Evolutionary conservation across 164 flowering plant species (phyloP), one percentile per base, ranked within the genome.

Genomic region (Aristolochia californica): DNA sequence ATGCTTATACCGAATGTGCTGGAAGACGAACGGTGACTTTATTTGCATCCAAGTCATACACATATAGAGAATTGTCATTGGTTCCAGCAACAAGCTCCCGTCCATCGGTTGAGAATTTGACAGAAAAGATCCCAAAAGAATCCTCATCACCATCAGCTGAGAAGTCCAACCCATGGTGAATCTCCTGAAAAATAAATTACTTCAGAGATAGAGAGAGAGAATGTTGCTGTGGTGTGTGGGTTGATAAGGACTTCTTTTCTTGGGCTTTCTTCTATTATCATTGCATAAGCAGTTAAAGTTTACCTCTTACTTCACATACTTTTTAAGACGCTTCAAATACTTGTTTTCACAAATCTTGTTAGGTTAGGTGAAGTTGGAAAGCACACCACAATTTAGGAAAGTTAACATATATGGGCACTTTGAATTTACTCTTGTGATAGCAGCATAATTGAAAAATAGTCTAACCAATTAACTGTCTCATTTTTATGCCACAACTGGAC

Each of bases 31-130:
- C 80, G 30, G 87, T 70, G 48, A 77, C 72, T 70, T 73, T 84
- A 69, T 79, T 79, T 55, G 83, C 70, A 60, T 71, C 78, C 53
- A 91, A 87, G 70, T 91, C 96, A 71, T 84, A 88, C 60, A 88
- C 85, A 75, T 82, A 86, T 65, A 91, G 84, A 8, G 86, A 74
- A 24, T 78, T 66, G 59, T 82, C 86, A 64, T 68, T 83, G 54
- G 85, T 86, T 64, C 83, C 93, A 63, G 93, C 88, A 13, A 91
- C 96, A 74, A 91, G 70, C 68, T 88, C 95, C 59, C 80, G 70
- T 62, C 95, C 98, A 81, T 91, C 98, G 27, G 74, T 80, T 18
- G 98, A 88, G 65, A 83, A 88, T 60, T 88, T 91, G 66, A 82
- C 82, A 56, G 93, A 86, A 70, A 84, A 88, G 27, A 91, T 83